Percentiles rank a stretch among this genome's conserved stretches.
phyloP scores from a whole-genome alignment of 1,284 basidiomycete species.

The Leccinum fuscescens region DNA sequence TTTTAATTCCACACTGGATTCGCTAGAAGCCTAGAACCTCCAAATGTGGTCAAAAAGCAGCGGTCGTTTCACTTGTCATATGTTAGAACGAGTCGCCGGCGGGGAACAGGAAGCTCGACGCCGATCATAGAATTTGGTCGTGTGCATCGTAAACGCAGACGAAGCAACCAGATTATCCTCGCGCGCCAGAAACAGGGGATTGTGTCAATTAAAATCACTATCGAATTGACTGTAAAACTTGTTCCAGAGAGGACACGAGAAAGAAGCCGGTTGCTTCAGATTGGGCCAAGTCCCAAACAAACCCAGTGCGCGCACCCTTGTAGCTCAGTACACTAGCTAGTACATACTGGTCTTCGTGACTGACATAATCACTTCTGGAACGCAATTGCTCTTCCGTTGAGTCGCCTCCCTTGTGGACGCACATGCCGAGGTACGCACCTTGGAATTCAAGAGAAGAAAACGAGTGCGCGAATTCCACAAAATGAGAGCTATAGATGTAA shows the following conservation, averaged over 20 bases:
- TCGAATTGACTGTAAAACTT: not conserved
- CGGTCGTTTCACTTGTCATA: not conserved
- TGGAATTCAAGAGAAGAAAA: not conserved
- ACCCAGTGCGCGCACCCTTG: not conserved
- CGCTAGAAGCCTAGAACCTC: not conserved
- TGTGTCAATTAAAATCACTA: not conserved
- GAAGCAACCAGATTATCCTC: not conserved
- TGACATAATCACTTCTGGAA: not conserved
- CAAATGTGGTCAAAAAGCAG: not conserved
- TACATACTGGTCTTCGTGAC: not conserved
- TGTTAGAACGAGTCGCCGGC: not conserved
- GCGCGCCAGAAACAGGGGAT: not conserved
- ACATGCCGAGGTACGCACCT: not conserved
- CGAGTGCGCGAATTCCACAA: constrained; percentile 13
- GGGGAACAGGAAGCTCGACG: not conserved
- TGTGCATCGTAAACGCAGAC: not conserved
- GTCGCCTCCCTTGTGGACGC: not conserved
- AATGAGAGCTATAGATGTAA: constrained; percentile 28
- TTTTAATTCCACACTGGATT: not conserved
- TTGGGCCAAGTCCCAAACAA: not conserved
- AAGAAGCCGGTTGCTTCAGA: not conserved
- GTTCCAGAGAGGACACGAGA: not conserved
- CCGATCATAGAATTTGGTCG: not conserved
- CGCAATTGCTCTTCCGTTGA: not conserved
- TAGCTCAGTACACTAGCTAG: not conserved